Evolutionary conservation across 2,329 filamentous ascomycete species (phyloP).

Genomic region (Mycosphaerella sp.): DNA sequence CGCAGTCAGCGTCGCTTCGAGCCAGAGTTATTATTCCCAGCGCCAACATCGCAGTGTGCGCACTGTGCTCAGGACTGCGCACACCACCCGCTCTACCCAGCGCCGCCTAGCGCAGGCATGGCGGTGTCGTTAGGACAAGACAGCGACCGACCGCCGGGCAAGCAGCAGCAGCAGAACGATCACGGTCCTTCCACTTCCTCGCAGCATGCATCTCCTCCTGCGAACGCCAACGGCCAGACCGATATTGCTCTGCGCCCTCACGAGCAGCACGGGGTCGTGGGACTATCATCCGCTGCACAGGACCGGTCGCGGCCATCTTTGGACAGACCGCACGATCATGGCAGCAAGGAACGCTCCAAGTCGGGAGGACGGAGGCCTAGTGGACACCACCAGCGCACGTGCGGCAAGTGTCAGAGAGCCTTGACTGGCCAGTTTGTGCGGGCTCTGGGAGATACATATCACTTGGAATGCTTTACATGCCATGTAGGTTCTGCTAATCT

Average conservation of each 20-base stretch:
- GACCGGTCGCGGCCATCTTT: conserved; percentile 15
- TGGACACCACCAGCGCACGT: conserved; percentile 39
- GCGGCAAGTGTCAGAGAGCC: conserved; percentile 81
- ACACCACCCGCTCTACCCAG: conserved; percentile 9
- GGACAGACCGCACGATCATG: conserved; percentile 18
- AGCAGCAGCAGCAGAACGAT: conserved; percentile 17
- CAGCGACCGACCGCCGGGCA: conserved; percentile 25
- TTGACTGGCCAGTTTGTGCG: conserved; percentile 94
- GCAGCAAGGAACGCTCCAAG: conserved; percentile 25
- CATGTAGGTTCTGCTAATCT: conserved; percentile 56
- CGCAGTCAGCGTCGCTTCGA: not conserved
- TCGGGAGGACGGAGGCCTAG: conserved; percentile 28
- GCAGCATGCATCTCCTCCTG: conserved; percentile 11
- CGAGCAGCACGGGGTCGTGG: conserved; percentile 5
- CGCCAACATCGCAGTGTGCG: conserved; percentile 5
- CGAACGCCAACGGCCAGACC: conserved; percentile 20
- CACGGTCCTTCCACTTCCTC: conserved; percentile 13
- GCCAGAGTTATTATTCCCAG: not conserved
- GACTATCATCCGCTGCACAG: conserved; percentile 11
- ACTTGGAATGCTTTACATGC: conserved; percentile 97
- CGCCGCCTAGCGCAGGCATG: conserved; percentile 23
- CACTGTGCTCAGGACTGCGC: conserved; percentile 10
- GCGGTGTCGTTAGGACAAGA: conserved; percentile 25
- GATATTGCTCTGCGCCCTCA: conserved; percentile 17
- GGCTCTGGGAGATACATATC: conserved; percentile 86